These are phyloP conservation scores for Clonostachys chloroleuca DNA, from an alignment of 2,329 filamentous ascomycete species.

Conservation along the genomic window DNA sequence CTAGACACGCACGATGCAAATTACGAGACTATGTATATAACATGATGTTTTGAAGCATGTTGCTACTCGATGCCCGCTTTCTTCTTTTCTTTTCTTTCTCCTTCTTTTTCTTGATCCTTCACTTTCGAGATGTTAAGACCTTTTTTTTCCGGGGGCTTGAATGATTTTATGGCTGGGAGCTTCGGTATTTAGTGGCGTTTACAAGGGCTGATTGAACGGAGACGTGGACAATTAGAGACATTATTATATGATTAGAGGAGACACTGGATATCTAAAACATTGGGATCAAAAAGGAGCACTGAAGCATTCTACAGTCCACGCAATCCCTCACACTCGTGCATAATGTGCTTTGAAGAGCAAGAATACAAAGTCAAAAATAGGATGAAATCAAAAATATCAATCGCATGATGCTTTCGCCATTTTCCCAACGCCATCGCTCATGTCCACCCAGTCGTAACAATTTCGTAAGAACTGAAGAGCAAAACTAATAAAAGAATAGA, in stretches of 20 bases:
- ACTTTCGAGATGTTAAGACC: no score
- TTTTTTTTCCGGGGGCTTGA: neutral
- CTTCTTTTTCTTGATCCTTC: no score
- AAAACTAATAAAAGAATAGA: conserved; percentile 3
- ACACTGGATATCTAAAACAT: no score
- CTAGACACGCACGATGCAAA: no score
- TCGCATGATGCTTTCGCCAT: neutral
- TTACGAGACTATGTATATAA: no score
- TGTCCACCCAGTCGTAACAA: neutral
- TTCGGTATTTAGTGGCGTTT: neutral
- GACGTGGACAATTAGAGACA: neutral
- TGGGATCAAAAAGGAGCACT: no score
- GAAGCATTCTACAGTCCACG: no score
- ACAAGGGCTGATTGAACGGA: neutral
- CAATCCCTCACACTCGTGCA: no score
- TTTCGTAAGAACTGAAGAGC: conserved; percentile 4
- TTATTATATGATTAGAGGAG: neutral
- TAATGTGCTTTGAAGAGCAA: neutral
- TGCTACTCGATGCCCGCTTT: no score
- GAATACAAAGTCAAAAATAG: neutral
- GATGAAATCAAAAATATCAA: neutral
- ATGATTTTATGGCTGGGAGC: neutral
- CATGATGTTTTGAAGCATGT: no score
- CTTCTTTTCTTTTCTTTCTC: no score
- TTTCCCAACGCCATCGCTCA: conserved; percentile 21